Evolutionary conservation across 2,329 filamentous ascomycete species (phyloP).

Genomic region (Fusarium verticillioides): DNA sequence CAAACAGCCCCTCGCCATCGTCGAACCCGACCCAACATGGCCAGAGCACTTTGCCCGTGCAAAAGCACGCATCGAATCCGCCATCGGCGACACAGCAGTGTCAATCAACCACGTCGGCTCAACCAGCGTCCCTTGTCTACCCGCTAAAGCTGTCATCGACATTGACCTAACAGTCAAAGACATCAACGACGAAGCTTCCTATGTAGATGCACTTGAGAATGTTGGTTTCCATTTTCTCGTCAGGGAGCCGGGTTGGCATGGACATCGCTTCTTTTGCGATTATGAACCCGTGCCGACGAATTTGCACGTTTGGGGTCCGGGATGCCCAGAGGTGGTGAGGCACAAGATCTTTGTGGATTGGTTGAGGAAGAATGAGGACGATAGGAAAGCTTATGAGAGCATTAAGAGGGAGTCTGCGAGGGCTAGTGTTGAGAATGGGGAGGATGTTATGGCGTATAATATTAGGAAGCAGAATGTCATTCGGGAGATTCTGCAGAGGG

Average conservation of each 20-base stretch:
- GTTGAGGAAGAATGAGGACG: slow-evolving; percentile 52
- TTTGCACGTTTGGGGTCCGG: slow-evolving; percentile 60
- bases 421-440: slow-evolving; percentile 35
- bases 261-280: slow-evolving; percentile 58
- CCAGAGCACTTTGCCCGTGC: slow-evolving; percentile 47
- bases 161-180: slow-evolving; percentile 60
- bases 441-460: slow-evolving; percentile 53
- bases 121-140: slow-evolving; percentile 60
- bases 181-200: slow-evolving; percentile 53
- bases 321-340: slow-evolving; percentile 54
- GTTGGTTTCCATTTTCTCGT: slow-evolving; percentile 58
- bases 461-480: slow-evolving; percentile 55
- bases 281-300: slow-evolving; percentile 54
- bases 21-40: slow-evolving; percentile 53
- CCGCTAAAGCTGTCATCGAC: slow-evolving; percentile 64
- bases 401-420: neutral
- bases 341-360: slow-evolving; percentile 60
- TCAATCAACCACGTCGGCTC: slow-evolving; percentile 60
- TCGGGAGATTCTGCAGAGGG: slow-evolving; percentile 50
- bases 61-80: slow-evolving; percentile 49
- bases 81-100: slow-evolving; percentile 51
- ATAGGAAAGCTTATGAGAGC: slow-evolving; percentile 52
- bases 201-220: slow-evolving; percentile 55
- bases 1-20: slow-evolving; percentile 45
- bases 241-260: slow-evolving; percentile 59